Base-by-base conservation (phyloP, 2,329 filamentous ascomycete genomes). In the Fonsecaea erecta region DNA sequence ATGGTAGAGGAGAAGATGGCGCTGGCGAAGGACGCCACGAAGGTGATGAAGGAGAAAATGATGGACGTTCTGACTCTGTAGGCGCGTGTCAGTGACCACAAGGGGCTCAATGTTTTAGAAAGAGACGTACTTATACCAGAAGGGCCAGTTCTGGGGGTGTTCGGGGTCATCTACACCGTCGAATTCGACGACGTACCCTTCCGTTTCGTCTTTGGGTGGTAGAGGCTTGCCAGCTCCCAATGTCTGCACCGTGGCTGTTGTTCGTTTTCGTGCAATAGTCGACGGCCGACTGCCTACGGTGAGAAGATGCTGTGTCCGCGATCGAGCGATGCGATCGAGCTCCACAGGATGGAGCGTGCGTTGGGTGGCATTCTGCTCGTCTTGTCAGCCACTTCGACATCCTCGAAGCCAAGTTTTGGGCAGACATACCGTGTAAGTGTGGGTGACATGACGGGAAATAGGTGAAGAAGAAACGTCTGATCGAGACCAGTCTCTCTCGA, bases 111-210 rank as follows among this genome's bases (percentile, higher is more conserved):
- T 7, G 14, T n/a, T n/a, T n/a, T n/a, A 11, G 12, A 21, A 21
- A 16, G 34, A 16, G n/a, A 60, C 51, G 16, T 60, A 79, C 72
- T 84, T 85, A 67, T 77, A 78, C 3, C 63, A 58, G 0, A 71
- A 70, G 1, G 79, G 70, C 86, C 86, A 90, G 72, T 89, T 90
- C 68, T 83, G 76, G 0, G 88, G 86, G 66, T 89, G 87, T 43
- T 80, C 75, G 0, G 82, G 82, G 62, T 88, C 86, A 61, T 85
- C 75, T 0, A 82, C 81, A 0, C 83, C 82, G 68, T 88, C 84
- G 73, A 96, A 97, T 76, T 92, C 85, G 18, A 86, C 84, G 1
- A 86, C 83, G 73, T 87, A 87, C 64, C 85, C 83, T 70, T 87
- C 84, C 65, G 78, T 78, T 14, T 87, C 72, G 0, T 76, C 77